A percentile compares a stretch with the other conserved stretches of the same genome.
phyloP scores from a whole-genome alignment of 139 green algal species.

The Nannochloris sp. region DNA sequence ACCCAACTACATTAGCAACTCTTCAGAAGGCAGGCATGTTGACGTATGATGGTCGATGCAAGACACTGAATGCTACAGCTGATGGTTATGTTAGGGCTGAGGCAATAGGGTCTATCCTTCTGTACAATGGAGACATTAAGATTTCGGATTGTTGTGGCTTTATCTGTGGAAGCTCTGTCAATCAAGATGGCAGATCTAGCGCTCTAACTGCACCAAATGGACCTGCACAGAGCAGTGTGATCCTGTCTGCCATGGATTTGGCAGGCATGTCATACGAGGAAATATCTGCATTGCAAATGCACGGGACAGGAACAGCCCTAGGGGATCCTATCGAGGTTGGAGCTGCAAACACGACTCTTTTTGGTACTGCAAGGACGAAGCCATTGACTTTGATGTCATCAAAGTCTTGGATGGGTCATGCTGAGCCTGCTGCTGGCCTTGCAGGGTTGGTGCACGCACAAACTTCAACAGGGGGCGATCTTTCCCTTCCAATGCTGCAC shows the following conservation, averaged over 20 bases:
- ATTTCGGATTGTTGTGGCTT: slow-evolving; percentile 6
- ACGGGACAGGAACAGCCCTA: slow-evolving; percentile 78
- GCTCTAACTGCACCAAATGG: slow-evolving; percentile 52
- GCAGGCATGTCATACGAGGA: slow-evolving; percentile 8
- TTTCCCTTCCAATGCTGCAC: slow-evolving; percentile 31
- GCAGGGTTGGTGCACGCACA: slow-evolving; percentile 39
- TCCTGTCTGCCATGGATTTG: slow-evolving; percentile 28
- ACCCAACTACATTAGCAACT: slow-evolving; percentile 28
- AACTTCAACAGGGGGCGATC: neutral
- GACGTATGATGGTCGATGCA: slow-evolving; percentile 38
- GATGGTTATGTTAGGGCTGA: slow-evolving; percentile 53
- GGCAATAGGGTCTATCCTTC: slow-evolving; percentile 38
- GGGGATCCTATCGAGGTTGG: slow-evolving; percentile 85
- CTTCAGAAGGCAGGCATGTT: slow-evolving; percentile 38
- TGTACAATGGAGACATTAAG: slow-evolving; percentile 10
- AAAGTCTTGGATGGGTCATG: slow-evolving; percentile 67
- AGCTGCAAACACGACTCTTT: slow-evolving; percentile 24
- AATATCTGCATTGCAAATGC: slow-evolving; percentile 40
- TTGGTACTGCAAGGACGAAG: neutral
- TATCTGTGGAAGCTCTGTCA: slow-evolving; percentile 31
- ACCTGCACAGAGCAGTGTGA: slow-evolving; percentile 40
- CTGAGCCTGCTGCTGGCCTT: slow-evolving; percentile 65
- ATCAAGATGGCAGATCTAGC: slow-evolving; percentile 51
- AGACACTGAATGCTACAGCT: slow-evolving; percentile 41
- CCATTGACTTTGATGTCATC: slow-evolving; percentile 48